Conservation (phyloP, 768 basidiomycete genomes). For the Naganishia vaughanmartiniae region DNA sequence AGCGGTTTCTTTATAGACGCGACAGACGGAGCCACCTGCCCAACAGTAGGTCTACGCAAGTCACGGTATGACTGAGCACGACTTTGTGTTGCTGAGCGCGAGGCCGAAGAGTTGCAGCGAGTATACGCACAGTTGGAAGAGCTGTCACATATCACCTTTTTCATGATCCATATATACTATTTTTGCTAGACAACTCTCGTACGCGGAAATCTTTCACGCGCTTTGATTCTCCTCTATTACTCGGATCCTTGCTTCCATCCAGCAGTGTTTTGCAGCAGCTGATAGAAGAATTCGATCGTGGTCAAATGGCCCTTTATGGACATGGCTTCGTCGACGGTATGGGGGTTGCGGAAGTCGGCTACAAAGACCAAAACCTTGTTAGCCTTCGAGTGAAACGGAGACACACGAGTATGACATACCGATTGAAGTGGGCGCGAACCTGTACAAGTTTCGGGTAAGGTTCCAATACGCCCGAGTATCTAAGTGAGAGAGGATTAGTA, state of each 20-base stretch:
- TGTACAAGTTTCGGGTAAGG: conserved; percentile 49
- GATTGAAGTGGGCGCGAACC: conserved; percentile 50
- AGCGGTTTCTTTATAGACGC: too few relatives aligned
- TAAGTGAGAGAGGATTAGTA: conserved; percentile 26
- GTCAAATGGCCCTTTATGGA: conserved; percentile 48
- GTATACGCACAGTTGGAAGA: too few relatives aligned
- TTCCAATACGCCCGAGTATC: conserved; percentile 45
- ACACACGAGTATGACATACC: conserved; percentile 15
- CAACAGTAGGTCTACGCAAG: too few relatives aligned
- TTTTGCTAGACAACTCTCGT: not conserved
- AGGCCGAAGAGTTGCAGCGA: too few relatives aligned
- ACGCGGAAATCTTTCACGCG: not conserved
- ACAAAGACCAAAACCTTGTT: not conserved
- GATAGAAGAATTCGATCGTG: conserved; percentile 51
- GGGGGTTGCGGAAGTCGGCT: conserved; percentile 43
- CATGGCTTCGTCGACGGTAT: conserved; percentile 53
- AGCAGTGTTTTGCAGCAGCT: conserved; percentile 50
- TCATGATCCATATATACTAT: not conserved
- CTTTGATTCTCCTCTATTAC: not conserved
- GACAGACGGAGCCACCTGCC: too few relatives aligned
- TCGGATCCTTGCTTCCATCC: conserved; percentile 59
- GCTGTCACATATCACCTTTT: not conserved
- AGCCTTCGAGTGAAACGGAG: not conserved
- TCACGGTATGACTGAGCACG: too few relatives aligned
- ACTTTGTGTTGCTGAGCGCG: too few relatives aligned